Conservation (phyloP, 177 flowering plant genomes). For the Vitis hybrid region DNA sequence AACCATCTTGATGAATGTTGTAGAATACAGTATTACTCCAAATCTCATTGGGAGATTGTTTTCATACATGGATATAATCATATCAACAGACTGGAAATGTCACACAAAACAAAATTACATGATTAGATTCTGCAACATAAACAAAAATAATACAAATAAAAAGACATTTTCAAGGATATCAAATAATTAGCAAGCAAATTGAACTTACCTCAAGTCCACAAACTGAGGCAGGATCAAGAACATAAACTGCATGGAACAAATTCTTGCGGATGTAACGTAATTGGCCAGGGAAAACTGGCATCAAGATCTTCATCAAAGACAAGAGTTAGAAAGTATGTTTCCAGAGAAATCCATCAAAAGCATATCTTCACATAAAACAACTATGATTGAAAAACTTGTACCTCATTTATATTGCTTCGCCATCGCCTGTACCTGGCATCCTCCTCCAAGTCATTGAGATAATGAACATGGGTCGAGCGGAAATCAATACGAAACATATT, state of each 20-base stretch:
- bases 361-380: neutral
- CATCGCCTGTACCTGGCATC: constrained; percentile 87
- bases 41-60: constrained; percentile 84
- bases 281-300: constrained; percentile 98
- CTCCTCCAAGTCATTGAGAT: constrained; percentile 94
- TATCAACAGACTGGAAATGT: constrained; percentile 65
- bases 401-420: constrained; percentile 95
- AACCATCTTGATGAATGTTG: constrained; percentile 48
- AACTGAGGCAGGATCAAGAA: constrained; percentile 78
- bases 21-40: constrained; percentile 82
- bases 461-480: constrained; percentile 86
- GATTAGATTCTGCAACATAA: constrained; percentile 2
- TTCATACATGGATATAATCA: constrained; percentile 67
- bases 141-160: neutral
- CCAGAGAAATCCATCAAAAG: neutral
- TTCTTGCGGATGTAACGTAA: constrained; percentile 93
- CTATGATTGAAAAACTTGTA: constrained; percentile 10
- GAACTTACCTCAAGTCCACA: constrained; percentile 90
- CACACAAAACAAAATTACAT: constrained; percentile 6
- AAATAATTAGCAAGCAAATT: neutral
- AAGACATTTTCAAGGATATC: neutral
- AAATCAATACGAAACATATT: constrained; percentile 75
- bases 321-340: neutral
- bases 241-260: constrained; percentile 87
- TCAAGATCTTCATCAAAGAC: constrained; percentile 61